These are phyloP conservation scores for Marasmius tenuissimus DNA, from an alignment of 1,284 basidiomycete species.

Conservation along the genomic window DNA sequence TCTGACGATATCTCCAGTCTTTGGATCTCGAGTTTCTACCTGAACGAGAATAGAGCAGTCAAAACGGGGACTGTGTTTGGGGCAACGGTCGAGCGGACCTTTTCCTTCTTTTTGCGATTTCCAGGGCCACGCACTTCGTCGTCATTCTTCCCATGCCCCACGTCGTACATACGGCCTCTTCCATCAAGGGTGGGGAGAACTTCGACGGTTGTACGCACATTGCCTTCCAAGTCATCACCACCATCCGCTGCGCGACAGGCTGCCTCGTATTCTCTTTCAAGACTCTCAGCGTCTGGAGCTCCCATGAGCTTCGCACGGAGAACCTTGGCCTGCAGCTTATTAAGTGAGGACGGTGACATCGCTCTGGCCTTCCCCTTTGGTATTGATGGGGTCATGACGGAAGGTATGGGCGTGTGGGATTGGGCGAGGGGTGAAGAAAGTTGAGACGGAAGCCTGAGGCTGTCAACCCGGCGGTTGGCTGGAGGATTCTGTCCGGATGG, in stretches of 20 bases:
- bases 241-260: slow-evolving; percentile 55
- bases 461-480: slow-evolving; percentile 52
- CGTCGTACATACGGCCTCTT: slow-evolving; percentile 86
- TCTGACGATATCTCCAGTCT: slow-evolving; percentile 83
- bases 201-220: slow-evolving; percentile 65
- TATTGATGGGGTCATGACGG: slow-evolving; percentile 79
- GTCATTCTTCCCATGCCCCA: slow-evolving; percentile 66
- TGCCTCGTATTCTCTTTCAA: slow-evolving; percentile 85
- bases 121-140: slow-evolving; percentile 53
- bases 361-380: slow-evolving; percentile 40
- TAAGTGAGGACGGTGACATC: slow-evolving; percentile 78
- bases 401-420: slow-evolving; percentile 81
- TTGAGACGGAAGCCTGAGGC: slow-evolving; percentile 54
- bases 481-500: slow-evolving; percentile 36
- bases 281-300: slow-evolving; percentile 65
- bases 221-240: slow-evolving; percentile 32
- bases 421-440: slow-evolving; percentile 49
- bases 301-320: slow-evolving; percentile 88
- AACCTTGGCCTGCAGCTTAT: slow-evolving; percentile 92
- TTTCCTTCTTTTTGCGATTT: slow-evolving; percentile 76
- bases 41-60: slow-evolving; percentile 21
- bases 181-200: slow-evolving; percentile 91
- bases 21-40: slow-evolving; percentile 88
- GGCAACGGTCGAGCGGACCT: slow-evolving; percentile 44
- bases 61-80: not conserved